Base-by-base conservation (phyloP, 1,284 basidiomycete species). In the Naganishia sp. region DNA sequence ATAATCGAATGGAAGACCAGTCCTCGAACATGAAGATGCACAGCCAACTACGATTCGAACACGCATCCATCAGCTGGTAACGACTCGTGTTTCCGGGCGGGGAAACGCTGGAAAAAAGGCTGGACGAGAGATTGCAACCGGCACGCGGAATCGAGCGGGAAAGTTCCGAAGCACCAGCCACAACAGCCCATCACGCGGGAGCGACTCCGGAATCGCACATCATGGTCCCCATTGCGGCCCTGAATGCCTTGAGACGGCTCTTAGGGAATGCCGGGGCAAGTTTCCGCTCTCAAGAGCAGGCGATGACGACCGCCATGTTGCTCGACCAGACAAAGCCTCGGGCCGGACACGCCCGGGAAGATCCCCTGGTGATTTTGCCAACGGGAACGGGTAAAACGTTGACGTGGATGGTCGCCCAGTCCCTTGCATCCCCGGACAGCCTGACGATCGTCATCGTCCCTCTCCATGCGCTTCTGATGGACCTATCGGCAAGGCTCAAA, bases 301-400 rank as follows among this genome's bases (percentile, higher is more conserved):
- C 53, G 2, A 31, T 18, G 18, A 13, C 53, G 33, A 42, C 53
- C 7, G 18, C 36, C 2, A 7, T 23, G n/a, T n/a, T 42, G 53
- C 18, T 21, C 2, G n/a, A 9, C n/a, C n/a, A n/a, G n/a, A 21
- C 46, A 48, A 21, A 10, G 4, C n/a, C 7, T 21, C 46, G 9
- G 9, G n/a, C n/a, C n/a, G n/a, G n/a, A n/a, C n/a, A n/a, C n/a
- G n/a, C n/a, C 10, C 4, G 46, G 3, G 2, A 13, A 21, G 36
- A 55, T 42, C 9, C 42, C 1, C 11, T 55, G 33, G 36, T 55
- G 2, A 21, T 55, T 5, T 36, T 55, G 2, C 53, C 53, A 5
- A 55, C 53, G 2, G 53, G 53, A 21, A 42, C 21, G 31, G 53
- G 33, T 13, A 55, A 55, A 18, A 55, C 53, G 2, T 5, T 55